Evolutionary conservation across 495 filamentous ascomycete species (phyloP), one percentile per base, ranked within the genome.

Genomic region (Penicillium waksmanii): DNA sequence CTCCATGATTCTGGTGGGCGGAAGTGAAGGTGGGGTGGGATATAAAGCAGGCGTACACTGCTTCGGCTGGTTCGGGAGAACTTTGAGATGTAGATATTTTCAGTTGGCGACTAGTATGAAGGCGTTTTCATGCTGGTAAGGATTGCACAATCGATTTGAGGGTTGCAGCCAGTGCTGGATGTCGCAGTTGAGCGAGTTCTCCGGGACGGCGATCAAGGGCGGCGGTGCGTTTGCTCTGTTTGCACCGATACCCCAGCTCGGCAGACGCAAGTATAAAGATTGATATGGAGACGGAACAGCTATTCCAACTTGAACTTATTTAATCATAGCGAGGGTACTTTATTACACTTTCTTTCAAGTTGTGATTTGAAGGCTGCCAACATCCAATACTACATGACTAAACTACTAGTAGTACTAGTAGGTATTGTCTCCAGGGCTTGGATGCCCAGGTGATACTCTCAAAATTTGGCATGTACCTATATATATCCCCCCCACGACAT

Each of bases 1-100:
- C 58, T 80, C 77, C 77, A 80, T 79, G n/a, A 54, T 59, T 51
- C 35, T 10, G 42, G 57, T 25, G 34, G 56, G 15, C 55, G 43
- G 43, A 46, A 13, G 17, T 53, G 52, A 42, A 55, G 53, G 27
- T 57, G 56, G 53, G 38, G 53, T 49, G 47, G 59, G 51, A 36
- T 34, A 31, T 33, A 25, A 62, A 49, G n/a, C n/a, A 51, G 33
- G 25, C 25, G 47, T 38, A 51, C 8, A n/a, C 18, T 46, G 43
- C 18, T 17, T 21, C 43, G 43, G 18, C 17, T 46, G 18, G 18
- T 2, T 40, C 36, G 8, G 43, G 17, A n/a, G 17, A 6, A 19
- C 9, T 46, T 46, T 7, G 18, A 19, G 17, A 8, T 8, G 43
- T n/a, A n/a, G 10, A 6, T 46, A 13, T 46, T 46, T 21, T 46